A percentile compares a stretch with the other conserved stretches of the same genome.
Conservation (phyloP, 176 grass and related monocot species). For the Cenchrus fungigraminus region DNA sequence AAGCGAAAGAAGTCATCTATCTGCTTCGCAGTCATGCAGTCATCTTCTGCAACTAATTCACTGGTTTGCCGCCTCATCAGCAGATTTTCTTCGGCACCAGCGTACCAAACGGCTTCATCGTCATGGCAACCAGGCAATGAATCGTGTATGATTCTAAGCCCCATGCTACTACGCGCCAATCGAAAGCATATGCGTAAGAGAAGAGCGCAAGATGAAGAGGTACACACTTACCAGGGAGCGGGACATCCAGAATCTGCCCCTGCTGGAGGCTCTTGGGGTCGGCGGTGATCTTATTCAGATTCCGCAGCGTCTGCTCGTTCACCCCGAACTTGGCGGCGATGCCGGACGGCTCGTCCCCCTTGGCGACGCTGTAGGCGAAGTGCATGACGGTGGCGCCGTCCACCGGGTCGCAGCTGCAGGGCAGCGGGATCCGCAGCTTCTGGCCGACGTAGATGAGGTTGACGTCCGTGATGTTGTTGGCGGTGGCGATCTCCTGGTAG, state of each 20-base stretch:
- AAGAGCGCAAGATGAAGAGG: neutral
- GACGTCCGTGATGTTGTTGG: conserved; percentile 47
- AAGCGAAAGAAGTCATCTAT: neutral
- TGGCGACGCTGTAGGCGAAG: conserved; percentile 56
- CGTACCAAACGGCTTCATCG: neutral
- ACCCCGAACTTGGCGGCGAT: conserved; percentile 69
- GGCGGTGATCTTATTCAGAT: conserved; percentile 49
- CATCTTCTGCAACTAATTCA: neutral
- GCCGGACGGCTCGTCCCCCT: conserved; percentile 2
- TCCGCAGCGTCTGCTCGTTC: conserved; percentile 45
- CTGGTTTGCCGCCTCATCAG: neutral
- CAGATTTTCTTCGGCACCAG: neutral
- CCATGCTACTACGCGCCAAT: neutral
- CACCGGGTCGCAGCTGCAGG: conserved; percentile 80
- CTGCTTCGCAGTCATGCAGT: neutral
- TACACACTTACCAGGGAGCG: conserved; percentile 52
- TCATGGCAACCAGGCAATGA: neutral
- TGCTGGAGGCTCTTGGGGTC: conserved; percentile 23
- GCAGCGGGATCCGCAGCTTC: conserved; percentile 69
- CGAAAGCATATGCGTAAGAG: neutral
- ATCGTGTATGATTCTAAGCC: neutral
- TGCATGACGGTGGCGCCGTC: conserved; percentile 54
- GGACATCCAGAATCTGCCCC: conserved; percentile 75
- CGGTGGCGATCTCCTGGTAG: conserved; percentile 65
- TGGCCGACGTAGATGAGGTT: conserved; percentile 6